These are phyloP conservation scores for Corynascus novoguineensis DNA, from an alignment of 495 filamentous ascomycete genomes.

Conservation along the genomic window DNA sequence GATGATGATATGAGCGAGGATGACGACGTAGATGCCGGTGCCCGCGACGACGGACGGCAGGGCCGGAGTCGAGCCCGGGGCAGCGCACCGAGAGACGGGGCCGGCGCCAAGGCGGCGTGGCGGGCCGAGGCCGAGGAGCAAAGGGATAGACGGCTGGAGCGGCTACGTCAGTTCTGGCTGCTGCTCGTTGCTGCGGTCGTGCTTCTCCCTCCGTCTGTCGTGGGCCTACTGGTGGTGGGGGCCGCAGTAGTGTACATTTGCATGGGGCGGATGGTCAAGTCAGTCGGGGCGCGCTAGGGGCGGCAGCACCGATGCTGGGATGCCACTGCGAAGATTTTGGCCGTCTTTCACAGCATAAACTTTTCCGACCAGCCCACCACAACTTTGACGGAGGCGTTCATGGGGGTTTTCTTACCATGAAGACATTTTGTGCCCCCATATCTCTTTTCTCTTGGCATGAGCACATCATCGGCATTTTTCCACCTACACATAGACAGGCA, in stretches of 20 bases:
- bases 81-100: not conserved
- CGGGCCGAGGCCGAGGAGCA: constrained; percentile 19
- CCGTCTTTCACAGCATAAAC: constrained; percentile 9
- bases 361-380: constrained; percentile 15
- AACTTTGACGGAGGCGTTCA: constrained; percentile 16
- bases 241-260: constrained; percentile 27
- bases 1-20: constrained; percentile 7
- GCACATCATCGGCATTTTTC: constrained; percentile 2
- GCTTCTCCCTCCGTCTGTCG: constrained; percentile 32
- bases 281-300: constrained; percentile 6
- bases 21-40: constrained; percentile 12
- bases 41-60: constrained; percentile 18
- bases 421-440: not conserved
- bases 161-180: constrained; percentile 31
- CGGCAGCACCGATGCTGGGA: not conserved
- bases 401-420: constrained; percentile 15
- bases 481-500: constrained; percentile 5
- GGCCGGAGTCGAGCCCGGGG: not conserved
- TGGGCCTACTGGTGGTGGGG: constrained; percentile 22
- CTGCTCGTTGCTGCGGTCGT: constrained; percentile 30
- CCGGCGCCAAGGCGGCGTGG: constrained; percentile 27
- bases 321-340: not conserved
- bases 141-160: constrained; percentile 25
- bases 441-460: not conserved
- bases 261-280: constrained; percentile 17